Conservation (phyloP, 2,329 filamentous ascomycete species). For the Calonectria crousiana region DNA sequence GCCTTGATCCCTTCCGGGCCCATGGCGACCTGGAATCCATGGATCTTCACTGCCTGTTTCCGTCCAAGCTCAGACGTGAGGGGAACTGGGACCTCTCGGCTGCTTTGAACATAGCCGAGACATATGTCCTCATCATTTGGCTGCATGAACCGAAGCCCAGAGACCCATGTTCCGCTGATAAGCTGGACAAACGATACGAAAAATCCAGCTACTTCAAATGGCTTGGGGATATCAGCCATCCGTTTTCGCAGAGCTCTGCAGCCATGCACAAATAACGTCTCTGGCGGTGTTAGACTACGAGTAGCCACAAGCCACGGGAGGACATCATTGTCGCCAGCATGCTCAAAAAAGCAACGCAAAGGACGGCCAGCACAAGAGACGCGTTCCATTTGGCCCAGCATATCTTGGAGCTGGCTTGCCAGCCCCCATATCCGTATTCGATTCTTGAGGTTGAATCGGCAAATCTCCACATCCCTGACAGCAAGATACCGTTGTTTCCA, state of each 20-base stretch:
- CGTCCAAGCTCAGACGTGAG: background rate
- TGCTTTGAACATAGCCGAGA: conserved; percentile 11
- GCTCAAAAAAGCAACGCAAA: conserved; percentile 15
- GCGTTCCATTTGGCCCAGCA: background rate
- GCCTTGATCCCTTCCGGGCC: background rate
- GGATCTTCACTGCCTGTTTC: background rate
- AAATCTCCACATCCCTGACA: background rate
- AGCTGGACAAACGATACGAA: conserved; percentile 18
- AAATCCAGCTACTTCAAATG: background rate
- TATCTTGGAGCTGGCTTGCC: conserved; percentile 2
- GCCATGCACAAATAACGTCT: conserved; percentile 1
- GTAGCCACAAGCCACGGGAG: conserved; percentile 17
- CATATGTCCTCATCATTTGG: background rate
- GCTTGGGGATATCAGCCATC: background rate
- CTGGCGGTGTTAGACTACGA: conserved; percentile 9
- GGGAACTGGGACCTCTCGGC: conserved; percentile 12
- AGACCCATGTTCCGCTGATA: conserved; percentile 8
- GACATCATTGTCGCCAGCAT: background rate
- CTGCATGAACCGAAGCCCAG: conserved; percentile 19
- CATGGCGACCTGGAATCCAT: background rate
- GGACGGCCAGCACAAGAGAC: conserved; percentile 12
- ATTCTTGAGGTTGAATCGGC: conserved; percentile 6
- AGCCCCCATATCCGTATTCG: conserved; percentile 26
- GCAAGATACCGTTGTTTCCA: conserved; percentile 16
- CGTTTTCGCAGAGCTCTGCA: conserved; percentile 16